A percentile compares a stretch with the other conserved stretches of the same genome.
These are phyloP conservation scores for Hyphopichia fennica DNA, from an alignment of 1,139 yeast genomes.

Conservation along the genomic window DNA sequence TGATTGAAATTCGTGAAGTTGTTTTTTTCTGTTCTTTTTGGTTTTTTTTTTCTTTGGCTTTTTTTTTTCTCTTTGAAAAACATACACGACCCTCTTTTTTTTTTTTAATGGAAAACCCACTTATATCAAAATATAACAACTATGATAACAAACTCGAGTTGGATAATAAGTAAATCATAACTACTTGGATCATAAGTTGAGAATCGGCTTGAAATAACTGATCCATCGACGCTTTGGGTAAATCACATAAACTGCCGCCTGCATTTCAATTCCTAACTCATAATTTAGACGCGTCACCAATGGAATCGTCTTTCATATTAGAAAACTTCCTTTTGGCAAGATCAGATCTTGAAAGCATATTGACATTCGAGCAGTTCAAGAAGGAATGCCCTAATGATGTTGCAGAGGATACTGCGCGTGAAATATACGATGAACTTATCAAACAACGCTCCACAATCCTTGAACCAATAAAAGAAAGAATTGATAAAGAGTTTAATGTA, in stretches of 20 bases:
- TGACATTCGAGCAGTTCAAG: constrained; percentile 3
- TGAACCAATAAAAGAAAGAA: constrained; percentile 13
- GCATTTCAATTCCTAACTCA: no score
- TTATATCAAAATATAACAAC: no score
- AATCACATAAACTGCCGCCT: no score
- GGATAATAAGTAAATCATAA: no score
- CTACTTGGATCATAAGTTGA: no score
- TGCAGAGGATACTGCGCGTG: constrained; percentile 10
- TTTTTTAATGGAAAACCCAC: background rate
- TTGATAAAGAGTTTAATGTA: constrained; percentile 20
- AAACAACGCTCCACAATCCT: constrained; percentile 17
- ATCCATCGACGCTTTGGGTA: no score
- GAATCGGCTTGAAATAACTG: no score
- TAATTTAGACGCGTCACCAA: constrained; percentile 1
- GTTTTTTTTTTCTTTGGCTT: background rate
- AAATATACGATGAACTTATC: constrained; percentile 18
- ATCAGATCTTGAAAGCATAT: constrained; percentile 6
- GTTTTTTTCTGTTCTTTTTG: constrained; percentile 1
- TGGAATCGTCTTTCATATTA: constrained; percentile 7
- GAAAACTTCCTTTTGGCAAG: constrained; percentile 11
- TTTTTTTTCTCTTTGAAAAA: background rate
- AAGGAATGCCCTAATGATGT: constrained; percentile 16
- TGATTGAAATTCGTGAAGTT: background rate
- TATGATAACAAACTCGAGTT: no score
- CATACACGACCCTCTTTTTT: background rate